Base-by-base conservation (phyloP, 2,329 filamentous ascomycete species). In the Colletotrichum sp. region DNA sequence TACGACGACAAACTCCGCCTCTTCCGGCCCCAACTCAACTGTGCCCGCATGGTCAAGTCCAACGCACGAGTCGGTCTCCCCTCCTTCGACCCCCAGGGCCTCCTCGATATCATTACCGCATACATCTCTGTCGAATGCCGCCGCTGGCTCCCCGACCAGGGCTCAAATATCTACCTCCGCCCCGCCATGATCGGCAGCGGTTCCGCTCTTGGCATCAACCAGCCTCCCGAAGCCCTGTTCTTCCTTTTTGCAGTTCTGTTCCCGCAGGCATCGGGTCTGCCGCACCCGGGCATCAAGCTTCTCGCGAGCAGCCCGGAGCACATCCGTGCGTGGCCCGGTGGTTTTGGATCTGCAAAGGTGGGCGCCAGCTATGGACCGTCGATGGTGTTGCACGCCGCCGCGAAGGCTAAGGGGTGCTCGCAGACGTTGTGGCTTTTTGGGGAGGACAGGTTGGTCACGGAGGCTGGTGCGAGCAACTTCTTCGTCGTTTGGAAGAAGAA, bases 371-470 rank as follows among this genome's bases (percentile, higher is more conserved):
- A 93, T 77, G 91, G 91, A 0, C 91, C 91, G 4, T 86, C 87
- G 10, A 84, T 93, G 26, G 84, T 89, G 8, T 88, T 90, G 3
- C 89, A 91, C 76, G 89, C 87, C 16, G 87, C 90, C 79, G 91
- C 91, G 2, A 82, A 87, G 58, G 83, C 83, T 2, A 79, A 83
- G 48, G 91, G 91, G 0, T 93, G 87, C 78, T 85, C 92, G 77
- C 91, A 93, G 84, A 89, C 92, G 16, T 83, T 93, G 8, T 93
- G 91, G 91, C 83, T 93, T 18, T 92, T 92, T 75, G 91, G 91
- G 0, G 82, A 87, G 13, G 87, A 92, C 52, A 84, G 87, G 67
- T 85, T 84, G 55, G 89, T 92, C 10, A 93, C 91, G 1, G 91
- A 93, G 82, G 91, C 91, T 0, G 91, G 91, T 0, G 91, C 90